These are phyloP conservation scores for Neonothopanus nambi DNA, from an alignment of 1,284 basidiomycete genomes.

Conservation along the genomic window DNA sequence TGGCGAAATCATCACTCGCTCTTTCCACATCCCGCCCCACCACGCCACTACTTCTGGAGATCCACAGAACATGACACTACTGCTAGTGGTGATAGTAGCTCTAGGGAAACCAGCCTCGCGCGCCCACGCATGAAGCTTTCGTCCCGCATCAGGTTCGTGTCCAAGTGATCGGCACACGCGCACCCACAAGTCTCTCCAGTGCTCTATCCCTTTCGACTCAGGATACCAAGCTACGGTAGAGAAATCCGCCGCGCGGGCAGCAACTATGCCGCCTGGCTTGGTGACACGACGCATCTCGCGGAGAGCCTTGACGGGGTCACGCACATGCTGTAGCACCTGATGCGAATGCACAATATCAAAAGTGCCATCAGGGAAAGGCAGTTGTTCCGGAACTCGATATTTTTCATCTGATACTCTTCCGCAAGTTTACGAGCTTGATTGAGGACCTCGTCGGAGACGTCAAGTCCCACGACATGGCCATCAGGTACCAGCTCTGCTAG, in stretches of 20 bases:
- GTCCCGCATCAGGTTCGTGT: conserved; percentile 27
- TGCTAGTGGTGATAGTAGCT: too few species aligned
- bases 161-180: conserved; percentile 22
- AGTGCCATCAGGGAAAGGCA: conserved; percentile 31
- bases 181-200: conserved; percentile 21
- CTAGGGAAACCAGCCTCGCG: conserved; percentile 4
- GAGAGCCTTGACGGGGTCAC: conserved; percentile 37
- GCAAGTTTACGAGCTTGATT: conserved; percentile 28
- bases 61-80: too few species aligned
- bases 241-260: conserved; percentile 32
- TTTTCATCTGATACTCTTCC: conserved; percentile 25
- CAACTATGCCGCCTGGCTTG: conserved; percentile 43
- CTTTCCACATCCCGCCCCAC: too few species aligned
- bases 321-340: conserved; percentile 45
- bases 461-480: conserved; percentile 43
- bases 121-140: conserved; percentile 27
- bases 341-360: conserved; percentile 49
- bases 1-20: too few species aligned
- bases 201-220: conserved; percentile 17
- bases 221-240: conserved; percentile 32
- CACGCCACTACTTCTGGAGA: too few species aligned
- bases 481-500: conserved; percentile 39
- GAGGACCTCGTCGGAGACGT: conserved; percentile 30
- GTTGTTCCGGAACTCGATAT: conserved; percentile 32
- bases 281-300: conserved; percentile 45